Evolutionary conservation across 2,329 filamentous ascomycete genomes (phyloP).

Genomic region (Rosellinia necatrix): DNA sequence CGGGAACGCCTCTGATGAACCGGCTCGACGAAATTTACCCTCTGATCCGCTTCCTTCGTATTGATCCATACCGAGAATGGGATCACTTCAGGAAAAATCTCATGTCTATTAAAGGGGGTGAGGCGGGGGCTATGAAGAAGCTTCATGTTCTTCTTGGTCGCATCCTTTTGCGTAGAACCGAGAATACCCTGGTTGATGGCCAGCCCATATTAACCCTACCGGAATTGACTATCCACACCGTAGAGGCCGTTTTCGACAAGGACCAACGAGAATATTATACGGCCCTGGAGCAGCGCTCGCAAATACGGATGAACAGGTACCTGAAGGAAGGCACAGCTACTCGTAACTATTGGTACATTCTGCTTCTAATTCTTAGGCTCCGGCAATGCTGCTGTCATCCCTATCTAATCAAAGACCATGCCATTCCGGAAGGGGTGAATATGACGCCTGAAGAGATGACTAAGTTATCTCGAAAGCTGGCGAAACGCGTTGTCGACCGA

Average conservation of each 20-base stretch:
- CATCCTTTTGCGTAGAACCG: conserved; percentile 81
- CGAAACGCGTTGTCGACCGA: conserved; percentile 22
- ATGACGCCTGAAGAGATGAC: conserved; percentile 38
- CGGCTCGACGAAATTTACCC: conserved; percentile 78
- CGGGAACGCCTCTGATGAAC: conserved; percentile 91
- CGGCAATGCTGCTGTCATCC: conserved; percentile 83
- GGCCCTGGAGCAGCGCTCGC: conserved; percentile 49
- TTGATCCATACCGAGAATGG: conserved; percentile 73
- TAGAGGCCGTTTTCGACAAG: conserved; percentile 67
- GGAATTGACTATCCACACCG: conserved; percentile 62
- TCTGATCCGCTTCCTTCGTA: conserved; percentile 76
- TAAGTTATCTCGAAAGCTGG: conserved; percentile 32
- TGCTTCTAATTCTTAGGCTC: conserved; percentile 79
- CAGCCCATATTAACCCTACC: conserved; percentile 75
- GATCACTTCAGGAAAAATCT: conserved; percentile 62
- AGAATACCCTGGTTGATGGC: conserved; percentile 79
- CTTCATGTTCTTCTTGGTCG: conserved; percentile 79
- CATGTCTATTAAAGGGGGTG: conserved; percentile 52
- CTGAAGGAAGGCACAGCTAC: conserved; percentile 51
- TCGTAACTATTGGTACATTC: conserved; percentile 76
- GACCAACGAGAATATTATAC: conserved; percentile 70
- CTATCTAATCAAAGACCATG: conserved; percentile 61
- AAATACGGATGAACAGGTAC: conserved; percentile 36
- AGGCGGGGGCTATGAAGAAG: conserved; percentile 64
- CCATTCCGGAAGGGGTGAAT: conserved; percentile 37